Percentiles rank a stretch among this genome's conserved stretches.
Evolutionary conservation across 208 protist genomes (phyloP).

Genomic region (Eutreptiella sp.): DNA sequence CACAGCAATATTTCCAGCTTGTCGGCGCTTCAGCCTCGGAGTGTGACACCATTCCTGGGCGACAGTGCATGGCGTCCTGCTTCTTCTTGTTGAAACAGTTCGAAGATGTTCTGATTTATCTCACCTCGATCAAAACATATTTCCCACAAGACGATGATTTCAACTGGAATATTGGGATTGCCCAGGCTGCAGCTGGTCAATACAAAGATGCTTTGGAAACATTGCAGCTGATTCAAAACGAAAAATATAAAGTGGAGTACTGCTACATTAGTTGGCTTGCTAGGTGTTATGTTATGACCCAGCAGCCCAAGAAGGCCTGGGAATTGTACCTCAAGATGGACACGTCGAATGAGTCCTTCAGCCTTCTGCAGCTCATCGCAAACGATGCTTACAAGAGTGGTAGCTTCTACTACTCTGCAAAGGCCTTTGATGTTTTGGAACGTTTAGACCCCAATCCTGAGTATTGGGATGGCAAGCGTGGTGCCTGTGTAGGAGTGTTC

Average conservation of each 20-base stretch:
- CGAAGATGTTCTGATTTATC: slow-evolving; percentile 91
- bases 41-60: slow-evolving; percentile 91
- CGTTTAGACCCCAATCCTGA: slow-evolving; percentile 85
- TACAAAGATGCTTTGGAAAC: slow-evolving; percentile 77
- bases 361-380: slow-evolving; percentile 89
- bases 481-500: slow-evolving; percentile 88
- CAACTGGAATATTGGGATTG: slow-evolving; percentile 85
- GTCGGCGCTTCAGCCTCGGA: slow-evolving; percentile 83
- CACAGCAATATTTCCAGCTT: slow-evolving; percentile 91
- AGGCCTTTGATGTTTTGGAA: slow-evolving; percentile 95
- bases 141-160: slow-evolving; percentile 88
- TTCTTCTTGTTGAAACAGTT: slow-evolving; percentile 92
- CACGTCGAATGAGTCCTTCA: slow-evolving; percentile 79
- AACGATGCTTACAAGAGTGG: slow-evolving; percentile 93
- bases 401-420: slow-evolving; percentile 90
- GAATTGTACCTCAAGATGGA: slow-evolving; percentile 95
- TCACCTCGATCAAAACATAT: slow-evolving; percentile 88
- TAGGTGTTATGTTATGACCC: slow-evolving; percentile 85
- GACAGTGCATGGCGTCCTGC: slow-evolving; percentile 94
- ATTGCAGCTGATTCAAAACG: slow-evolving; percentile 66
- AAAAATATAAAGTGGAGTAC: slow-evolving; percentile 82
- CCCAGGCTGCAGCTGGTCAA: slow-evolving; percentile 66
- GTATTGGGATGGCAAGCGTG: slow-evolving; percentile 91
- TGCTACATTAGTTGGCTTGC: slow-evolving; percentile 86
- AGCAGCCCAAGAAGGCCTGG: slow-evolving; percentile 85